Evolutionary conservation across 805 yeast species (phyloP), one percentile per base, ranked within the genome.

Genomic region (Candida piceae): DNA sequence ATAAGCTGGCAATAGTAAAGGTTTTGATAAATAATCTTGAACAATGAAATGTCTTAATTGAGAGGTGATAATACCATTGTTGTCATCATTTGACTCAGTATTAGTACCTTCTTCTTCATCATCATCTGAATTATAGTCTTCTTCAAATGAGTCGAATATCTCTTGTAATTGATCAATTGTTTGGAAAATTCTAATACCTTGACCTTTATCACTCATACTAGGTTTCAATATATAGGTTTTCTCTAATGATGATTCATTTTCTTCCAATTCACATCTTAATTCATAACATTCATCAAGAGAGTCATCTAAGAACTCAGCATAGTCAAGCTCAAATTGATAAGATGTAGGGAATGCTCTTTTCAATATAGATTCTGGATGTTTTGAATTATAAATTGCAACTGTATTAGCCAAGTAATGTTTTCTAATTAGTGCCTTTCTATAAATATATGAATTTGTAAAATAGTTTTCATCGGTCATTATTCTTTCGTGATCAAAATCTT

Each of bases 171-270:
- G 93, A 7, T 79, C 85, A 24, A 86, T 68, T 0, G 88, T 79
- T 37, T 70, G 70, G 64, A 93, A 93, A 0, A 93, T 61, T 27
- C 96, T 66, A 34, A 93, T 90, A 0, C 98, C 98, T 57, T 93
- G 96, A 9, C 96, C 98, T 55, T 90, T 81, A 55, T 93, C 98
- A 52, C 95, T 84, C 96, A 93, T 88, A 45, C 95, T 80, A 12
- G 98, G 98, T 56, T 93, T 93, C 56, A 93, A 69, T 26, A 93
- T 93, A 89, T 94, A 90, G 32, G 81, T 74, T 46, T 73, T 76
- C 7, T 34, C 17, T 12, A 37, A 34, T 9, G 31, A 25, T 11
- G 41, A 41, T 13, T 66, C 70, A 11, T 74, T 76, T 9, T 60
- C 57, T 41, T 80, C 81, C 23, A 93, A 64, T 48, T 84, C 96